Evolutionary conservation across 2,329 filamentous ascomycete genomes (phyloP).

Genomic region (Fusarium pseudocircinatum): DNA sequence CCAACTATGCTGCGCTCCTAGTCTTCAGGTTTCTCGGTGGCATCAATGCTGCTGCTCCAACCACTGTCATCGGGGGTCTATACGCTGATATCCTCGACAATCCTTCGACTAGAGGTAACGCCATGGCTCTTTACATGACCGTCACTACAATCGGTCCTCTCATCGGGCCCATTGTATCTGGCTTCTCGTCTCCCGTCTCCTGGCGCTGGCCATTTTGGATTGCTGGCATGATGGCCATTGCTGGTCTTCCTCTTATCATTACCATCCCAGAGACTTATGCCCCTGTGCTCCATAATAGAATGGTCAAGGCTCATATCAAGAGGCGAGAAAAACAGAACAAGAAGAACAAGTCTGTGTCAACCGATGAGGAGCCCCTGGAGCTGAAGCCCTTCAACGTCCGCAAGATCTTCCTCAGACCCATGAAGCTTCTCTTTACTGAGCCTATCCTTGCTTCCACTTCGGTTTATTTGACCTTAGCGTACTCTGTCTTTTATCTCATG

Average conservation of each 20-base stretch:
- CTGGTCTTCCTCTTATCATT: constrained; percentile 47
- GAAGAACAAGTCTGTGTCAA: constrained; percentile 46
- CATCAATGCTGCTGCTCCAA: constrained; percentile 48
- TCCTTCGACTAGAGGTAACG: constrained; percentile 46
- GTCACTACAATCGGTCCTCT: constrained; percentile 50
- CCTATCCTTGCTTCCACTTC: constrained; percentile 61
- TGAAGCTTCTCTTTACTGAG: constrained; percentile 58
- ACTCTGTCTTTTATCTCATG: constrained; percentile 62
- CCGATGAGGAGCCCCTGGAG: constrained; percentile 52
- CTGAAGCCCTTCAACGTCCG: constrained; percentile 51
- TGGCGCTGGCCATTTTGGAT: constrained; percentile 56
- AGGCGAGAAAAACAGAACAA: constrained; percentile 56
- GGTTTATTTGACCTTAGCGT: constrained; percentile 60
- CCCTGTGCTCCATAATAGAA: constrained; percentile 60
- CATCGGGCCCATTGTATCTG: constrained; percentile 62
- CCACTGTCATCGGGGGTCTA: constrained; percentile 47
- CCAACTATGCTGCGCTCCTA: constrained; percentile 55
- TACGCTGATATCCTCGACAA: constrained; percentile 49
- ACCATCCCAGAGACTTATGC: constrained; percentile 59
- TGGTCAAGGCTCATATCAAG: constrained; percentile 58
- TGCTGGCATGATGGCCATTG: constrained; percentile 44
- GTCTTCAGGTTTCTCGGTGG: constrained; percentile 52
- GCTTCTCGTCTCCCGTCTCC: constrained; percentile 58
- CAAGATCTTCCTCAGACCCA: constrained; percentile 60
- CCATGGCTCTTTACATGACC: constrained; percentile 49